Evolutionary conservation across 768 basidiomycete species (phyloP).

Genomic region (Rossbeevera mucosa): DNA sequence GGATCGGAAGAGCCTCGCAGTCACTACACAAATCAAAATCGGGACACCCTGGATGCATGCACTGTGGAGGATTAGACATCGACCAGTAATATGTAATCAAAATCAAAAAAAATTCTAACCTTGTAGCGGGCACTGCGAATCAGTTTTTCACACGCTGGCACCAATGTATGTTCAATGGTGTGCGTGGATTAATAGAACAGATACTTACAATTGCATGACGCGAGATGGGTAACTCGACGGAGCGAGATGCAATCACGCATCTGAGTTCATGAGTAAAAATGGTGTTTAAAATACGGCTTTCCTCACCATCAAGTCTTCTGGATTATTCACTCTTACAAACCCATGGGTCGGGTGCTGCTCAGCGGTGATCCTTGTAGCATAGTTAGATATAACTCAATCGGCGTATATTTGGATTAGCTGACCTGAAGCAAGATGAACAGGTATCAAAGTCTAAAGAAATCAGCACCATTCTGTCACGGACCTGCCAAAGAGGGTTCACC

Average conservation of each 20-base stretch:
- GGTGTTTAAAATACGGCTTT: neutral
- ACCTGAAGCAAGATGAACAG: slow-evolving; percentile 67
- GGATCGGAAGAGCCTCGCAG: slow-evolving; percentile 79
- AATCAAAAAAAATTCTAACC: slow-evolving; percentile 41
- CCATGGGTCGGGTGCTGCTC: slow-evolving; percentile 76
- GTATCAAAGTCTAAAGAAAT: slow-evolving; percentile 61
- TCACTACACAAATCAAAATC: slow-evolving; percentile 77
- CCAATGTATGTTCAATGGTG: neutral
- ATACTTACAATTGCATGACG: slow-evolving; percentile 52
- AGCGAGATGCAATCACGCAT: slow-evolving; percentile 23
- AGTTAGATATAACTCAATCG: neutral
- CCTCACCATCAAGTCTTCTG: slow-evolving; percentile 56
- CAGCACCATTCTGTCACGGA: slow-evolving; percentile 2
- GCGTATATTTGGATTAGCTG: slow-evolving; percentile 9
- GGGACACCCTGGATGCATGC: slow-evolving; percentile 71
- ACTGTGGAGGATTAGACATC: slow-evolving; percentile 40
- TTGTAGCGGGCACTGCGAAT: slow-evolving; percentile 72
- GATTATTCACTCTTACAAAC: slow-evolving; percentile 58
- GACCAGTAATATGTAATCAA: neutral
- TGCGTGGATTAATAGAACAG: too few species aligned
- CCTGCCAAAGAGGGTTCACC: slow-evolving; percentile 14
- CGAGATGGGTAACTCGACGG: slow-evolving; percentile 40
- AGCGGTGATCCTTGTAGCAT: slow-evolving; percentile 46
- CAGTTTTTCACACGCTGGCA: slow-evolving; percentile 40
- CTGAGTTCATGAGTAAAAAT: slow-evolving; percentile 17